These are phyloP conservation scores for Aulographum hederae DNA, from an alignment of 2,329 filamentous ascomycete genomes.

Conservation along the genomic window DNA sequence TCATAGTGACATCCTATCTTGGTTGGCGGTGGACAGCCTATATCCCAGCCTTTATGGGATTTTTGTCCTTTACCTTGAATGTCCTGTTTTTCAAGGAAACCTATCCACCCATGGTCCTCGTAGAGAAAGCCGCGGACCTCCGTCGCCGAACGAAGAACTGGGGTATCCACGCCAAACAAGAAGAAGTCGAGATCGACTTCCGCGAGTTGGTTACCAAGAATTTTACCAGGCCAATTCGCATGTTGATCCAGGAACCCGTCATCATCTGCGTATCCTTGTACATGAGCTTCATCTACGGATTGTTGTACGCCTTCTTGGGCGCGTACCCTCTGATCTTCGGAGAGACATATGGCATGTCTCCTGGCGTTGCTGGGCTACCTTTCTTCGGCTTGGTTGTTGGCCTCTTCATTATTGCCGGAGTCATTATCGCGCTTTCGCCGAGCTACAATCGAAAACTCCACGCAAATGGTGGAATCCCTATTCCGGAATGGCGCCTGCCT, in stretches of 20 bases:
- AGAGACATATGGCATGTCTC: conserved; percentile 21
- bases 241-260: conserved; percentile 22
- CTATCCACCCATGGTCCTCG: conserved; percentile 9
- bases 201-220: conserved; percentile 14
- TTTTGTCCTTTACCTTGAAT: conserved; percentile 12
- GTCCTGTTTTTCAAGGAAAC: conserved; percentile 20
- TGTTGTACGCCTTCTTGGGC: conserved; percentile 27
- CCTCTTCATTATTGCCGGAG: conserved; percentile 32
- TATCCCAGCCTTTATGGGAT: conserved; percentile 32
- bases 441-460: conserved; percentile 14
- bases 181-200: conserved; percentile 5
- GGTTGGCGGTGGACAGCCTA: conserved; percentile 16
- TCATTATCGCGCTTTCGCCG: conserved; percentile 16
- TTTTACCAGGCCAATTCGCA: conserved; percentile 27
- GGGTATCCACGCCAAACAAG: conserved; percentile 8
- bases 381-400: conserved; percentile 29
- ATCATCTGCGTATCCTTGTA: conserved; percentile 25
- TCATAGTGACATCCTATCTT: conserved; percentile 20
- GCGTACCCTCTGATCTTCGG: conserved; percentile 24
- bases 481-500: conserved; percentile 19
- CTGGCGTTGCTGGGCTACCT: conserved; percentile 17
- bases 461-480: conserved; percentile 14
- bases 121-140: conserved; percentile 10
- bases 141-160: conserved; percentile 16
- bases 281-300: conserved; percentile 23